Conservation (phyloP, 805 yeast genomes). For the Candida manassasensis region DNA sequence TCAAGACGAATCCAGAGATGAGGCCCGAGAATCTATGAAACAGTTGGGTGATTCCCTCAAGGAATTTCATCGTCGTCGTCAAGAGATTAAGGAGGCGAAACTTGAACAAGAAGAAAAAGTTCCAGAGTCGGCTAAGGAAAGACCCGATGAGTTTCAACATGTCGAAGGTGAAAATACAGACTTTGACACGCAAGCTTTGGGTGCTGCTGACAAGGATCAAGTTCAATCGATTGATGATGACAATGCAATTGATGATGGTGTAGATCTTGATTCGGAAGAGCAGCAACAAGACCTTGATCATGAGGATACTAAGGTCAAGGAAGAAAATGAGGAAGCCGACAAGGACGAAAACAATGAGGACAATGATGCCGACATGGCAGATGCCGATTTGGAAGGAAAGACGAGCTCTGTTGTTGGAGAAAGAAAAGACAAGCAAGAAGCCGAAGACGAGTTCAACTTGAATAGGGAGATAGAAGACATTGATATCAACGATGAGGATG, state of each 20-base stretch:
- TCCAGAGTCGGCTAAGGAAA: slow-evolving; percentile 55
- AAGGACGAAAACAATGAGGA: slow-evolving; percentile 22
- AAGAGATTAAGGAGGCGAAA: slow-evolving; percentile 74
- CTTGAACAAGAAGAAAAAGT: slow-evolving; percentile 37
- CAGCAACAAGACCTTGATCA: slow-evolving; percentile 24
- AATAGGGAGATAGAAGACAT: slow-evolving; percentile 16
- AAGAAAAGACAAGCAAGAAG: slow-evolving; percentile 29
- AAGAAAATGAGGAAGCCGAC: slow-evolving; percentile 25
- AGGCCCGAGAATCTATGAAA: slow-evolving; percentile 72
- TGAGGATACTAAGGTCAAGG: slow-evolving; percentile 21
- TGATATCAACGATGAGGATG: slow-evolving; percentile 14
- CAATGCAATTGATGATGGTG: slow-evolving; percentile 74
- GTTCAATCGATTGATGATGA: slow-evolving; percentile 72
- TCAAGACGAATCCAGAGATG: slow-evolving; percentile 54
- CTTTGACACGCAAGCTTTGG: slow-evolving; percentile 85
- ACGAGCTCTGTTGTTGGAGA: slow-evolving; percentile 51
- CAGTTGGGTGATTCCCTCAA: slow-evolving; percentile 89
- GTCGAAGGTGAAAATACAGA: slow-evolving; percentile 75
- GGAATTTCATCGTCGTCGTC: slow-evolving; percentile 85
- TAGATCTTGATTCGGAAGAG: slow-evolving; percentile 18
- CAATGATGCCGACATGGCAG: slow-evolving; percentile 21
- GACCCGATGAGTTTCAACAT: slow-evolving; percentile 85
- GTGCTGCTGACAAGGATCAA: slow-evolving; percentile 81
- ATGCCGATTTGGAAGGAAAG: slow-evolving; percentile 47
- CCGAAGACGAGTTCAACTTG: slow-evolving; percentile 22